phyloP scores from a whole-genome alignment of 495 filamentous ascomycete species.

The Aspergillus taichungensis region DNA sequence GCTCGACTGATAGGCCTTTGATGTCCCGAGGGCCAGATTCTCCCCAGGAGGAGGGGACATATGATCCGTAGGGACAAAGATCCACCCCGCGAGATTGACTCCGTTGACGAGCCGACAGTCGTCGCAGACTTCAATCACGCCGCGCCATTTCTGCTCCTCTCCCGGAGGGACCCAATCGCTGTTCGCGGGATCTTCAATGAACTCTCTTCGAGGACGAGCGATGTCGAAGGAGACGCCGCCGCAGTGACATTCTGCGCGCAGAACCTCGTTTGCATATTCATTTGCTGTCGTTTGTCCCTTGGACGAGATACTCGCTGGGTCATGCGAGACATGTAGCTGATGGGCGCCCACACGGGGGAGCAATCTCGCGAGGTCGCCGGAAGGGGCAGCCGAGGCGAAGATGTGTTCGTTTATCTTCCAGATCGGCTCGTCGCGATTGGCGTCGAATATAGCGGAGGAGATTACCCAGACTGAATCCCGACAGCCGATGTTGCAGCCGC shows the following conservation, averaged over 20 bases:
- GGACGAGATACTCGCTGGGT: neutral
- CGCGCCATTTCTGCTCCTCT: conserved; percentile 30
- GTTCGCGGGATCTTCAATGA: conserved; percentile 21
- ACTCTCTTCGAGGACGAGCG: conserved; percentile 19
- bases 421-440: conserved; percentile 13
- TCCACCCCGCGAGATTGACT: conserved; percentile 39
- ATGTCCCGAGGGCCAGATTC: conserved; percentile 33
- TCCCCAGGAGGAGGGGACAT: conserved; percentile 12
- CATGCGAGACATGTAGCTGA: conserved; percentile 13
- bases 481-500: conserved; percentile 33
- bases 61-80: conserved; percentile 23
- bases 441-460: conserved; percentile 24
- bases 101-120: conserved; percentile 42
- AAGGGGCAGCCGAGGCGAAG: conserved; percentile 33
- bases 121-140: conserved; percentile 38
- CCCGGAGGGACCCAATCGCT: conserved; percentile 33
- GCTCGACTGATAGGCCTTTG: conserved; percentile 37
- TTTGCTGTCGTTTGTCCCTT: neutral
- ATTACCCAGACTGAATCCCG: conserved; percentile 12
- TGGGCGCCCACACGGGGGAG: conserved; percentile 21
- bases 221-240: conserved; percentile 38
- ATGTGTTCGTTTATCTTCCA: conserved; percentile 31
- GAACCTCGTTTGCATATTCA: conserved; percentile 8
- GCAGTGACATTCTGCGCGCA: conserved; percentile 39
- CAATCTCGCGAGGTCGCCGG: conserved; percentile 33